Evolutionary conservation across 2,329 filamentous ascomycete species (phyloP), one percentile per base, ranked within the genome.

Genomic region (Elsinoe necatrix): DNA sequence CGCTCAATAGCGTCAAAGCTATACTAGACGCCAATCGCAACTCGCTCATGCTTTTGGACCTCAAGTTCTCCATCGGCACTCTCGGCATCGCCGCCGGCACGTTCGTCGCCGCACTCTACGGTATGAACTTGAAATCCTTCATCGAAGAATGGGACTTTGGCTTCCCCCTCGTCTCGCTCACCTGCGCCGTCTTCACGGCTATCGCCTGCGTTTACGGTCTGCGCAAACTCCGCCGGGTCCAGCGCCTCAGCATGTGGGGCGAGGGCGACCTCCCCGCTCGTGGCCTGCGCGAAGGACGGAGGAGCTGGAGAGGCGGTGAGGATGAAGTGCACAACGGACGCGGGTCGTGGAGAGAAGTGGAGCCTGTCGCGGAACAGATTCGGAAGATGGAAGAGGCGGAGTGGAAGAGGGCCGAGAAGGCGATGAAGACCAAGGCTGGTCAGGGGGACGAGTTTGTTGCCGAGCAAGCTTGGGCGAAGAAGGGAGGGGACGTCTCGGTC

Each of bases 111-210:
- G 91, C 91, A n/a, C 83, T 98, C n/a, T 98, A 97, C 78, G 93
- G 93, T 64, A 97, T 97, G 91, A 98, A 98, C 75, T 77, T 98
- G 62, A 95, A 96, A 69, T 97, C 97, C 73, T 97, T 96, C 71
- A 89, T 97, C 65, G 93, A 98, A 75, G 92, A 97, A 69, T 91
- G 87, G 1, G 82, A 89, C 71, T 81, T 89, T 71, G 93, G 92
- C 9, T 97, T 98, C 69, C 79, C 79, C 47, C 81, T 81, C 55
- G 84, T 98, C 59, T 89, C 86, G 1, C 77, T 75, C 16, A 75
- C 81, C 59, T 95, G 88, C 57, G 79, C 85, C 57, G 65, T 85
- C 57, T 84, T 91, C 69, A 89, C 88, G 12, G 79, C 85, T 56
- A 64, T 91, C 7, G 87, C 95, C 54, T 92, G 87, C 73, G 80